Evolutionary conservation across 257 asterid species (phyloP), one percentile per base, ranked within the genome.

Genomic region (Nicotiana tomentosiformis): DNA sequence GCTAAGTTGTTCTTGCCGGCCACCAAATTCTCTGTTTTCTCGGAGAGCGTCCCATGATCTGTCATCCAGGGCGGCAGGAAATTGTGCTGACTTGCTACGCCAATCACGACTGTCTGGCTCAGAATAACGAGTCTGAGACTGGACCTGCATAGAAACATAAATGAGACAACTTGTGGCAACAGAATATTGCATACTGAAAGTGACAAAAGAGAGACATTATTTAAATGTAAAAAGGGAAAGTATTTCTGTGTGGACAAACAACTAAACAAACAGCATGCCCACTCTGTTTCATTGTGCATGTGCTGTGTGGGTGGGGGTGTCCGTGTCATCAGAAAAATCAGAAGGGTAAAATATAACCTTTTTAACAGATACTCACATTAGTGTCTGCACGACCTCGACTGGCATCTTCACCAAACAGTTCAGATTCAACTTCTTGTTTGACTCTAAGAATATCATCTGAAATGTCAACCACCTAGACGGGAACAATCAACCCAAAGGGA

Each of bases 371-470:
- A 86, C 97, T 88, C 87, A 96, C 99, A 90, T 68, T 90, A 70
- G 76, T 89, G 87, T 94, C 98, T 33, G 82, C 94, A 66, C 87
- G 97, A 43, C 83, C 88, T 98, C 97, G 93, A 85, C 80, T 89
- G 60, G 91, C 90, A 69, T 94, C 97, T 68, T 85, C 82, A 37
- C 97, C 98, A 89, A 90, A 92, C 89, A 91, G 7, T 66, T 96
- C 99, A 82, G 93, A 90, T 77, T 92, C 99, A 83, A 94, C 85
- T 86, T 92, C 98, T 87, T 90, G 94, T 85, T 93, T 94, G 72
- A 91, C 91, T 87, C 85, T 90, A n/a, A 91, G 85, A 77, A 96
- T 91, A 26, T 87, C 93, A 82, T 95, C 97, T 12, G 97, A 81
- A 82, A 91, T 86, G 76, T 9, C 53, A 15, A 84, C 91, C 85